A percentile compares a stretch with the other conserved stretches of the same genome.
Evolutionary conservation across 805 yeast species (phyloP).

Genomic region (Schwanniomyces sp.): DNA sequence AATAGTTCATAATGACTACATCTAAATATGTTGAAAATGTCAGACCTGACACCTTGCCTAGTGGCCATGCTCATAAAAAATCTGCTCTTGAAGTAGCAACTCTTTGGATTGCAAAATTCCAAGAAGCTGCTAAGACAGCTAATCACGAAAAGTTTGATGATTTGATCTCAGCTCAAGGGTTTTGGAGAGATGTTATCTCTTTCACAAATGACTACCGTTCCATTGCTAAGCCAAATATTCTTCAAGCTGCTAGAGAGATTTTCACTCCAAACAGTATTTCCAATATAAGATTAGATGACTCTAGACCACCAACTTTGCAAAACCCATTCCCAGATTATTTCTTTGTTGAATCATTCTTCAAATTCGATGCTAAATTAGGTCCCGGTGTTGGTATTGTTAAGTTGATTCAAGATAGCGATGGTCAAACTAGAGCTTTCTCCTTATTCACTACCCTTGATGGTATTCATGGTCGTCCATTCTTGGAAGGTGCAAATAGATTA

Average conservation of each 20-base stretch:
- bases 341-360: slow-evolving; percentile 2
- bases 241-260: slow-evolving; percentile 1
- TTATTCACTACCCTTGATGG: slow-evolving; percentile 2
- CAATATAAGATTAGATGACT: slow-evolving; percentile 1
- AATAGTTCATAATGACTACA: not conserved
- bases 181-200: slow-evolving; percentile 1
- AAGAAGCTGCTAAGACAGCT: slow-evolving; percentile 2
- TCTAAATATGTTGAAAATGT: not conserved
- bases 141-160: slow-evolving; percentile 1
- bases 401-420: slow-evolving; percentile 1
- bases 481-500: slow-evolving; percentile 2
- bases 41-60: slow-evolving; percentile 2
- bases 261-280: slow-evolving; percentile 1
- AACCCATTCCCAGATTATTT: slow-evolving; percentile 2
- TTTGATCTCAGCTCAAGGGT: slow-evolving; percentile 2
- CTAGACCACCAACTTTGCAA: slow-evolving; percentile 2
- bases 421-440: not conserved
- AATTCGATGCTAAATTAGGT: slow-evolving; percentile 1
- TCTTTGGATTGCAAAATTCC: slow-evolving; percentile 1
- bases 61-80: not conserved
- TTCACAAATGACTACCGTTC: slow-evolving; percentile 1
- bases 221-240: slow-evolving; percentile 1
- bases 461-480: slow-evolving; percentile 2
- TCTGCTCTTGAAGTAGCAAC: slow-evolving; percentile 1
- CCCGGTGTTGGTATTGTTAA: slow-evolving; percentile 1